Percentiles rank a stretch among this genome's conserved stretches.
Conservation (phyloP, 495 filamentous ascomycete species). For the Xylaria cubensis region DNA sequence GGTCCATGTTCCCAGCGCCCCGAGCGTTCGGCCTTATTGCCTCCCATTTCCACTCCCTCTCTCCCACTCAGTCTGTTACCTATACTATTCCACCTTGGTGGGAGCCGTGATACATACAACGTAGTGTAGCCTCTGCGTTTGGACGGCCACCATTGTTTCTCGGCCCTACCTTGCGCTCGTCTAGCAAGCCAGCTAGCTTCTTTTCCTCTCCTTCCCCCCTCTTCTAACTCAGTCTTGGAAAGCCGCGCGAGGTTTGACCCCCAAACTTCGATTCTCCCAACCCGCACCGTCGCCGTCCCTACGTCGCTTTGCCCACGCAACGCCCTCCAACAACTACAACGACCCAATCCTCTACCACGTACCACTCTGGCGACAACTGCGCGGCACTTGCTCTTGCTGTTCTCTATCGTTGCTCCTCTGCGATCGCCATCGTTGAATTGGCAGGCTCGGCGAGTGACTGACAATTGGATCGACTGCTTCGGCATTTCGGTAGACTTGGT, state of each 20-base stretch:
- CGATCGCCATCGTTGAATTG: neutral
- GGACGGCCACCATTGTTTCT: conserved; percentile 7
- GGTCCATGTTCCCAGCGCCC: conserved; percentile 9
- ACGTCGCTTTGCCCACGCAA: neutral
- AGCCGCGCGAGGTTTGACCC: conserved; percentile 12
- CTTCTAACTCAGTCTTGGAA: neutral
- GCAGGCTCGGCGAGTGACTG: neutral
- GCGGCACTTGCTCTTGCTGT: neutral
- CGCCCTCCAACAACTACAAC: conserved; percentile 3
- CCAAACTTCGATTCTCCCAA: conserved; percentile 16
- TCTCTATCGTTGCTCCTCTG: neutral
- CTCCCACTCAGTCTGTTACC: conserved; percentile 9
- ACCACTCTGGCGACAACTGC: neutral
- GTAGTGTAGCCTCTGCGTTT: neutral
- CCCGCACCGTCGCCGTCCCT: neutral
- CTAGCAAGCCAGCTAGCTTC: conserved; percentile 12
- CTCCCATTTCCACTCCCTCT: conserved; percentile 21
- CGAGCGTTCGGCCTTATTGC: conserved; percentile 29
- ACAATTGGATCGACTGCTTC: conserved; percentile 12
- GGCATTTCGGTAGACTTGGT: neutral
- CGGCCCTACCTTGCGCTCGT: conserved; percentile 17
- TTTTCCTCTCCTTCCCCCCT: neutral
- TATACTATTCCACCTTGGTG: conserved; percentile 18
- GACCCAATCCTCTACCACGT: neutral
- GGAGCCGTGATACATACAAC: conserved; percentile 24